Conservation (phyloP, 164 flowering plant genomes). For the Berberis thunbergii region DNA sequence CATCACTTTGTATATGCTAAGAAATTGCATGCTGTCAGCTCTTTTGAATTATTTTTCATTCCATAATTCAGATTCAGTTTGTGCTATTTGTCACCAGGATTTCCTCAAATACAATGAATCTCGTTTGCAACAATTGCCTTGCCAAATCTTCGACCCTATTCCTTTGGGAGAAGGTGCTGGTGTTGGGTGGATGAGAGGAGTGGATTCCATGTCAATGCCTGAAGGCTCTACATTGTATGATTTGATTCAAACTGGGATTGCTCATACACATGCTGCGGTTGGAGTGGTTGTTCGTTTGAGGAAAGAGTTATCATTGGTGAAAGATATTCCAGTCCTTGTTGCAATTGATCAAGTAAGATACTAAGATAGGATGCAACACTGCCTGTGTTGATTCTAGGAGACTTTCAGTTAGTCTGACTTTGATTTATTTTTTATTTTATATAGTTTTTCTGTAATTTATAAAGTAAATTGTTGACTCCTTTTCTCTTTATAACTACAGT, state of each 20-base stretch:
- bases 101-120: slow-evolving; percentile 65
- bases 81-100: slow-evolving; percentile 42
- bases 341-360: slow-evolving; percentile 77
- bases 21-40: background rate
- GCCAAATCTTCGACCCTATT: slow-evolving; percentile 75
- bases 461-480: too few species aligned
- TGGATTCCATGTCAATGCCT: slow-evolving; percentile 69
- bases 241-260: slow-evolving; percentile 67
- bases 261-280: slow-evolving; percentile 78
- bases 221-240: slow-evolving; percentile 75
- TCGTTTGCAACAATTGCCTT: slow-evolving; percentile 44
- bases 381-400: too few species aligned
- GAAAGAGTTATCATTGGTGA: slow-evolving; percentile 76
- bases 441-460: too few species aligned
- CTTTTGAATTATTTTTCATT: background rate
- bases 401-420: too few species aligned
- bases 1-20: background rate
- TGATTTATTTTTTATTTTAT: too few species aligned
- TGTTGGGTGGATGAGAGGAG: slow-evolving; percentile 77
- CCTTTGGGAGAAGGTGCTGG: slow-evolving; percentile 98
- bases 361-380: slow-evolving; percentile 5
- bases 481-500: slow-evolving; percentile 22
- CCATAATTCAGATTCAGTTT: background rate
- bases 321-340: slow-evolving; percentile 76
- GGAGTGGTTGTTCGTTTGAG: slow-evolving; percentile 86